phyloP scores from a whole-genome alignment of 2,329 filamentous ascomycete species.

The Trichoderma sp. region DNA sequence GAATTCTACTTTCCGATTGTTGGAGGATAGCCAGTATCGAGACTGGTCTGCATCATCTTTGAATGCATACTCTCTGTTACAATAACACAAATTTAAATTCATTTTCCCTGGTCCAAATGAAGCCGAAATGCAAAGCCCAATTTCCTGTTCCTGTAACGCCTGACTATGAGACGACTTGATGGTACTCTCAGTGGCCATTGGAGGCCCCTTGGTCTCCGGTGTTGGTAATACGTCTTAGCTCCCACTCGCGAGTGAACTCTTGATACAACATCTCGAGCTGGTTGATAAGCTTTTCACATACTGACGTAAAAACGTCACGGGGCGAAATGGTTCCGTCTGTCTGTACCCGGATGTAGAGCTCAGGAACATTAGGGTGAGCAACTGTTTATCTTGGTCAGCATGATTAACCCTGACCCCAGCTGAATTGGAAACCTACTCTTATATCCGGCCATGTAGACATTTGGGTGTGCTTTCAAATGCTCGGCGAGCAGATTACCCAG shows the following conservation, averaged over 20 bases:
- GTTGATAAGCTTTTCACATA: conserved; percentile 78
- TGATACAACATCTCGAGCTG: conserved; percentile 77
- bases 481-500: conserved; percentile 85
- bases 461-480: conserved; percentile 78
- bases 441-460: conserved; percentile 90
- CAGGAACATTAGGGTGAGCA: conserved; percentile 59
- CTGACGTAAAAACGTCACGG: conserved; percentile 80
- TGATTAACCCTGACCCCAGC: conserved; percentile 34
- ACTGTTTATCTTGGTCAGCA: conserved; percentile 35
- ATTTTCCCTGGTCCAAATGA: conserved; percentile 7
- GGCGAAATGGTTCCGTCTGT: conserved; percentile 86
- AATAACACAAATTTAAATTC: background rate
- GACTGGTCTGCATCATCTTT: background rate
- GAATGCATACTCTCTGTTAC: background rate
- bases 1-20: background rate
- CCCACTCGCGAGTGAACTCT: conserved; percentile 90
- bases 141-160: conserved; percentile 27
- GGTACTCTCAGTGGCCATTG: conserved; percentile 32
- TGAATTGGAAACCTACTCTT: conserved; percentile 58
- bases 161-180: conserved; percentile 17
- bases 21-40: background rate
- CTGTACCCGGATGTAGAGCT: conserved; percentile 74
- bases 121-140: conserved; percentile 19
- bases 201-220: conserved; percentile 56
- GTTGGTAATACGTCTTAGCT: conserved; percentile 80